These are phyloP conservation scores for Colletotrichum sp. DNA, from an alignment of 2,329 filamentous ascomycete species.

Conservation along the genomic window DNA sequence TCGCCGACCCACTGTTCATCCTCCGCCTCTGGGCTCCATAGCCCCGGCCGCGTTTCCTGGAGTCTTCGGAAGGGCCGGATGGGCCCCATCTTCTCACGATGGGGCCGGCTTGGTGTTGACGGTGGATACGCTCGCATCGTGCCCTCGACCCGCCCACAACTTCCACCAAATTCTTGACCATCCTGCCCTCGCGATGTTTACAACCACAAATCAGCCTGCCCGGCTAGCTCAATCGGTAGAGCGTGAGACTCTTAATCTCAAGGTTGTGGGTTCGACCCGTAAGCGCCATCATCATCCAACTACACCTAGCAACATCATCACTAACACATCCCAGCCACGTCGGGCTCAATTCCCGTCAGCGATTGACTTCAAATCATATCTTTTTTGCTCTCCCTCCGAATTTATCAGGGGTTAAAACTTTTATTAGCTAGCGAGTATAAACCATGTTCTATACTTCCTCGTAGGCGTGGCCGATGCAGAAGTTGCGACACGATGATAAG, in stretches of 20 bases:
- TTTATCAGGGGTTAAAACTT: fast-evolving
- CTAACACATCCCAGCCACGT: slow-evolving; percentile 11
- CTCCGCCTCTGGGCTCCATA: background rate
- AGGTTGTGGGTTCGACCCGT: slow-evolving; percentile 24
- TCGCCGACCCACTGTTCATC: background rate
- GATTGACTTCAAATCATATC: background rate
- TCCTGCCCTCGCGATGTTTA: background rate
- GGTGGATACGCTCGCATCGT: background rate
- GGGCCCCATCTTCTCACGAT: background rate
- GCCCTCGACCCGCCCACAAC: slow-evolving; percentile 4
- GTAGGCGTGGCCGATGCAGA: background rate
- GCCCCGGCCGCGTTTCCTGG: background rate
- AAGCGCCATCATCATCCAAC: background rate
- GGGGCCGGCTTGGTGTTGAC: background rate
- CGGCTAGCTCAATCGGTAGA: slow-evolving; percentile 75
- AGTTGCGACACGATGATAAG: fast-evolving
- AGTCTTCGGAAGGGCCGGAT: background rate
- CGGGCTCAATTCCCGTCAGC: slow-evolving; percentile 19
- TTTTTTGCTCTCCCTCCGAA: background rate
- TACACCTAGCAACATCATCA: background rate
- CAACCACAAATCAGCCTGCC: slow-evolving; percentile 27
- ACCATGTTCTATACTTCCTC: background rate
- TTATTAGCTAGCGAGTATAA: background rate
- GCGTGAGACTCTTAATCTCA: slow-evolving; percentile 69
- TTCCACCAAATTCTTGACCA: background rate